Conservation (phyloP, 164 flowering plant genomes). For the Stephania japonica region DNA sequence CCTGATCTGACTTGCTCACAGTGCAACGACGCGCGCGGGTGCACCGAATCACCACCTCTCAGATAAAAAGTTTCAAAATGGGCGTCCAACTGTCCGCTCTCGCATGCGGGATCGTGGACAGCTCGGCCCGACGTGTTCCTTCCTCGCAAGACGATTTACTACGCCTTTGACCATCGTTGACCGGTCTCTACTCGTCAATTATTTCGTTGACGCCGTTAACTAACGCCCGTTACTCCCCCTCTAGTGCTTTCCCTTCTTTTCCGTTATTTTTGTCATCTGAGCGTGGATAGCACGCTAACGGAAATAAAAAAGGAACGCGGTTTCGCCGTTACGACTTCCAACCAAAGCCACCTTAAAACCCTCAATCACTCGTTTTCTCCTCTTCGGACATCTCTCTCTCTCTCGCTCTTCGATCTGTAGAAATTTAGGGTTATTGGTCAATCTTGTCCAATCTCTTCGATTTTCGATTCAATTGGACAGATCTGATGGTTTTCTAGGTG, state of each 20-base stretch:
- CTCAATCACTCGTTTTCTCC: background rate
- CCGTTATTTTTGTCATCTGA: no score
- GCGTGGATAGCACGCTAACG: slow-evolving; percentile 15
- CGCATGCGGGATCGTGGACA: background rate
- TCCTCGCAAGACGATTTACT: background rate
- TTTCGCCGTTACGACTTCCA: slow-evolving; percentile 13
- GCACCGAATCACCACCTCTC: background rate
- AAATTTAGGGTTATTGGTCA: background rate
- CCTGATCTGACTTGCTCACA: background rate
- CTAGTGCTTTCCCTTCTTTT: no score
- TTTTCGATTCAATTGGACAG: background rate
- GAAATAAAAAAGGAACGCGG: slow-evolving; percentile 13
- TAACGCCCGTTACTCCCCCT: no score
- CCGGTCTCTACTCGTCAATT: background rate
- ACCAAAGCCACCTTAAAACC: background rate
- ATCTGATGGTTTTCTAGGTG: background rate
- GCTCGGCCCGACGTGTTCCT: background rate
- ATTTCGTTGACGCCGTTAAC: background rate
- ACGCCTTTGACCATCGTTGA: background rate
- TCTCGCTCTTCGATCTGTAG: background rate
- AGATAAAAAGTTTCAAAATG: background rate
- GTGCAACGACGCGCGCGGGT: background rate
- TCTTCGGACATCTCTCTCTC: background rate
- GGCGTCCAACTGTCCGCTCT: background rate
- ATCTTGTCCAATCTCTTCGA: background rate